Conservation (phyloP, 2,329 filamentous ascomycete genomes). For the Allantophomopsis lycopodina region DNA sequence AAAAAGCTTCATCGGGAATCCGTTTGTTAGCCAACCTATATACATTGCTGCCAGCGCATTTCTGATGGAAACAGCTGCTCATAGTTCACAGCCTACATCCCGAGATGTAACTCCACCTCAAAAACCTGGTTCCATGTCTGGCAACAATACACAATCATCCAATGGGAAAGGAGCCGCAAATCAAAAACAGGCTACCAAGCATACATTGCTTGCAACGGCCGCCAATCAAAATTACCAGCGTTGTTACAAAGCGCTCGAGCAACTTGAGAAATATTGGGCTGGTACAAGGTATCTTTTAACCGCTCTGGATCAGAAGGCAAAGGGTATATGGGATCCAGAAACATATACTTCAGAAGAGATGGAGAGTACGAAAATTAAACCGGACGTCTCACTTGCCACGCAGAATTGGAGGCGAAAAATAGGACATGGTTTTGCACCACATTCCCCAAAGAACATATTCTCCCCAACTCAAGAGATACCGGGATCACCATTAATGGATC, state of each 20-base stretch:
- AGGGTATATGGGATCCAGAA: constrained; percentile 68
- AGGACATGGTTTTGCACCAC: constrained; percentile 5
- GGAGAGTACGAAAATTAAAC: constrained; percentile 49
- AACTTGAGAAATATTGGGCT: constrained; percentile 71
- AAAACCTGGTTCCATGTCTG: constrained; percentile 5
- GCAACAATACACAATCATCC: constrained; percentile 14
- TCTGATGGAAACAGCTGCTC: constrained; percentile 65
- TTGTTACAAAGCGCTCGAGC: constrained; percentile 68
- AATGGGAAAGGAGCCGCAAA: constrained; percentile 5
- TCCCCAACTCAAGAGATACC: constrained; percentile 30
- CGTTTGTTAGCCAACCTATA: constrained; percentile 81
- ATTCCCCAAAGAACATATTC: constrained; percentile 7
- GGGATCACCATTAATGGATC: constrained; percentile 30
- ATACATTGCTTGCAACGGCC: constrained; percentile 65
- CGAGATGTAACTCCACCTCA: constrained; percentile 26
- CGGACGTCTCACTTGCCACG: constrained; percentile 22
- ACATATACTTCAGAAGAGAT: constrained; percentile 61
- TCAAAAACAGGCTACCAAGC: constrained; percentile 36
- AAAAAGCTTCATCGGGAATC: constrained; percentile 76
- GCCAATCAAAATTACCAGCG: constrained; percentile 76
- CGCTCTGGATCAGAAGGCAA: constrained; percentile 71
- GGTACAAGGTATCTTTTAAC: constrained; percentile 76
- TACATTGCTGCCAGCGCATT: constrained; percentile 88
- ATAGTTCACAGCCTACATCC: constrained; percentile 50
- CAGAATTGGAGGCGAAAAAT: constrained; percentile 15